Conservation (phyloP, 1,284 basidiomycete species). For the Pisolithus thermaeus region DNA sequence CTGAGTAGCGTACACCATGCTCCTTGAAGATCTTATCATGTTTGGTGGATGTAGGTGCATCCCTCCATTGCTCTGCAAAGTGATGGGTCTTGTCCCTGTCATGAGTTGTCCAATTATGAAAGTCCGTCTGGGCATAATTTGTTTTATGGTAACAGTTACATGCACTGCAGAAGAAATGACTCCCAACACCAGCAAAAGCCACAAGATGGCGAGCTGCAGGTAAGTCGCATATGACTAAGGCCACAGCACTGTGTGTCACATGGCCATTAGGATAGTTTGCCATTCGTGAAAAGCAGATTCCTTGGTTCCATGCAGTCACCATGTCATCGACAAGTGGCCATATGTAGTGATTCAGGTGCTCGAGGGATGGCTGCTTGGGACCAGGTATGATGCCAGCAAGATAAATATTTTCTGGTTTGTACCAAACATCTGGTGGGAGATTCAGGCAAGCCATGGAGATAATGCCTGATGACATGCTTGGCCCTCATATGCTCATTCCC, state of each 20-base stretch:
- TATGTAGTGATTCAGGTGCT: neutral
- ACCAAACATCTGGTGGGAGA: constrained; percentile 1
- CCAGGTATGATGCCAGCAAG: no score
- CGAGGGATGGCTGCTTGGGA: no score
- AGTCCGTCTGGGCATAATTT: constrained; percentile 5
- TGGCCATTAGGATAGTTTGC: no score
- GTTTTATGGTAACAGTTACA: constrained; percentile 5
- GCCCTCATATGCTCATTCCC: neutral
- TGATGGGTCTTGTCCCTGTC: constrained; percentile 2
- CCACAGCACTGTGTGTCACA: no score
- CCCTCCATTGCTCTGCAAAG: constrained; percentile 9
- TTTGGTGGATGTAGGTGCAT: constrained; percentile 2
- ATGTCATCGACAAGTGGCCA: neutral
- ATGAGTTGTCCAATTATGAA: constrained; percentile 7
- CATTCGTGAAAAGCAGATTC: no score
- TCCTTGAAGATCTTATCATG: constrained; percentile 8
- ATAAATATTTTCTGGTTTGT: no score
- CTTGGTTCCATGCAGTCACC: no score
- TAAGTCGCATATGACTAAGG: no score
- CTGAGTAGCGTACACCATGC: constrained; percentile 10
- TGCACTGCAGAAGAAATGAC: constrained; percentile 8
- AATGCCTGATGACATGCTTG: constrained; percentile 3
- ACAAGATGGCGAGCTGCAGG: no score
- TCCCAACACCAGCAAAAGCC: neutral
- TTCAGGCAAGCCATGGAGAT: constrained; percentile 7